Conservation (phyloP, 257 asterid species). For the Fraxinus anomala region DNA sequence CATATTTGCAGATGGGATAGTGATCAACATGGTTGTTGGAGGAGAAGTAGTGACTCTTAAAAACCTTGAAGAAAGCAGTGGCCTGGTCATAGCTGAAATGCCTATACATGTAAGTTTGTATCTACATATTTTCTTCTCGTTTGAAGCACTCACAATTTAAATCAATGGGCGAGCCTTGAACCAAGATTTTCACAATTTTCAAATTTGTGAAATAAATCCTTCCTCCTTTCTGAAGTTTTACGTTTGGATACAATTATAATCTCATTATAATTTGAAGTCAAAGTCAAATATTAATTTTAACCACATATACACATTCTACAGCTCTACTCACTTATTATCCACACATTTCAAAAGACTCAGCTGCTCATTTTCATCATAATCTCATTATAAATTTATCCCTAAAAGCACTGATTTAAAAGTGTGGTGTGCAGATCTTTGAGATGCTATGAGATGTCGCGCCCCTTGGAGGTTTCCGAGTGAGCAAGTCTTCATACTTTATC, state of each 20-base stretch:
- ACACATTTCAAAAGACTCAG: no score
- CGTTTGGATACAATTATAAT: no score
- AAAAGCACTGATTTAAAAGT: conserved; percentile 25
- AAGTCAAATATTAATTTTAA: no score
- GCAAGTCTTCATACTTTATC: conserved; percentile 23
- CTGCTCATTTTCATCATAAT: no score
- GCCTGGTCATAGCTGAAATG: conserved; percentile 82
- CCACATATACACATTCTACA: no score
- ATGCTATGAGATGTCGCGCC: conserved; percentile 52
- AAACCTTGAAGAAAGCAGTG: conserved; percentile 85
- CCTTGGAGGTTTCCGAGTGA: conserved; percentile 20
- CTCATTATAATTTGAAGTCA: no score
- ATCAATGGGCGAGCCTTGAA: not conserved
- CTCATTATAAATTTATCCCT: no score
- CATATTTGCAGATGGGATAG: conserved; percentile 73
- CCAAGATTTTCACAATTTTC: conserved; percentile 10
- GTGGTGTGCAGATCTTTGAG: conserved; percentile 73
- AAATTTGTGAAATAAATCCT: conserved; percentile 11
- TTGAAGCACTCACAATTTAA: not conserved
- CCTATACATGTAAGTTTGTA: conserved; percentile 75
- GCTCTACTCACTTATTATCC: no score
- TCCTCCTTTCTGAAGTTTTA: not conserved
- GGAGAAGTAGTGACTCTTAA: conserved; percentile 86
- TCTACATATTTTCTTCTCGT: conserved; percentile 11
- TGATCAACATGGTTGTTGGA: conserved; percentile 92